phyloP scores from a whole-genome alignment of 139 green algal species.

The Chlamydomonas sp. region DNA sequence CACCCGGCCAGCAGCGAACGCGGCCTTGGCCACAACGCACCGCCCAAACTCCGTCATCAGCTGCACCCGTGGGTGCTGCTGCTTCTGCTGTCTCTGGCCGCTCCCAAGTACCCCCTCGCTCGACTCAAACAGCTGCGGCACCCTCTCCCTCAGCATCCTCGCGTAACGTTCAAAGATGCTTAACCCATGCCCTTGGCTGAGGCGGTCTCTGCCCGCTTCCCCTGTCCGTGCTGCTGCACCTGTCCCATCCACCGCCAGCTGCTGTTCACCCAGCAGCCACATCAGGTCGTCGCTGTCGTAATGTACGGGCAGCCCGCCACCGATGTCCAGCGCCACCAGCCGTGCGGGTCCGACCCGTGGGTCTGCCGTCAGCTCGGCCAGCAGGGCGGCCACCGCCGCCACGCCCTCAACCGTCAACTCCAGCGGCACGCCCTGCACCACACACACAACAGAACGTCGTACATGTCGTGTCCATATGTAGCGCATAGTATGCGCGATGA shows the following conservation, averaged over 20 bases:
- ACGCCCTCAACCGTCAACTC: conserved; percentile 37
- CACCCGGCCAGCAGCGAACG: conserved; percentile 33
- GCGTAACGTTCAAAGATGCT: conserved; percentile 46
- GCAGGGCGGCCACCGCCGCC: conserved; percentile 3
- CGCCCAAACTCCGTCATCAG: conserved; percentile 53
- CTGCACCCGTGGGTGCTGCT: neutral
- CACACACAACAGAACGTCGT: neutral
- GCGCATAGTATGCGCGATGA: no score
- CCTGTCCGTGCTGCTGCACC: neutral
- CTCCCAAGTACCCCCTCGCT: neutral
- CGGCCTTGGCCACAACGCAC: conserved; percentile 48
- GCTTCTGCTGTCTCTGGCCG: neutral
- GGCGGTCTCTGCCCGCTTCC: neutral
- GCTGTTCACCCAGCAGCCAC: conserved; percentile 1
- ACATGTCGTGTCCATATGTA: neutral
- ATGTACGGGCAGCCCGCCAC: conserved; percentile 45
- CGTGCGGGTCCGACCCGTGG: conserved; percentile 8
- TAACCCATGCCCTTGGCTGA: neutral
- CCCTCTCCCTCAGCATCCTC: conserved; percentile 6
- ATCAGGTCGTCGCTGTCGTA: conserved; percentile 36
- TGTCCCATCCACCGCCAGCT: neutral
- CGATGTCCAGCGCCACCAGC: conserved; percentile 33
- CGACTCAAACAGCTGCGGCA: conserved; percentile 41
- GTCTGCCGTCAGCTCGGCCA: neutral
- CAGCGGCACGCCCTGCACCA: conserved; percentile 7